These are phyloP conservation scores for Sporobolus alterniflorus DNA, from an alignment of 202 grass and related monocot species.

Conservation along the genomic window DNA sequence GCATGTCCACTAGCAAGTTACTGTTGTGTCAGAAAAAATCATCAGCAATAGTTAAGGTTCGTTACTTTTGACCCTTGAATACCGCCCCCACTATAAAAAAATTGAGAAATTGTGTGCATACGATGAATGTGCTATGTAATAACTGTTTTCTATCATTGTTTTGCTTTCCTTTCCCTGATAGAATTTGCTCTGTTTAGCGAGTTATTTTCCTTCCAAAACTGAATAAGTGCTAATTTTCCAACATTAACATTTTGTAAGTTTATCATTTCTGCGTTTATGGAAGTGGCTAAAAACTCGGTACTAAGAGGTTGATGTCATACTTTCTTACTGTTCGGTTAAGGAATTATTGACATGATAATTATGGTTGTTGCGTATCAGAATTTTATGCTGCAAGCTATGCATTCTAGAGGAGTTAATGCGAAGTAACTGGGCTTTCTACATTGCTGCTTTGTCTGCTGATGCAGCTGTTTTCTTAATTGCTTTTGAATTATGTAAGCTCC, in stretches of 20 bases:
- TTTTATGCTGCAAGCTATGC: not conserved
- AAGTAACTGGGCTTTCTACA: constrained; percentile 14
- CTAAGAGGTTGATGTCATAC: not conserved
- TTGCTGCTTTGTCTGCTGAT: not conserved
- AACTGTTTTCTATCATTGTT: not conserved
- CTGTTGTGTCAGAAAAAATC: constrained; percentile 35
- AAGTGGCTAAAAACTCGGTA: constrained; percentile 8
- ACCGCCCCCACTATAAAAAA: constrained; percentile 1
- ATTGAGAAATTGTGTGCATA: not conserved
- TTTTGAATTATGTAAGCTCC: not conserved
- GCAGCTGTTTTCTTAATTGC: not conserved
- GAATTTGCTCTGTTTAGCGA: not conserved
- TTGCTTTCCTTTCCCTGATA: not conserved
- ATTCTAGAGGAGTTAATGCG: not conserved
- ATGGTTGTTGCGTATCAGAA: not conserved
- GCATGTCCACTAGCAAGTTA: constrained; percentile 63
- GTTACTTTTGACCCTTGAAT: not conserved
- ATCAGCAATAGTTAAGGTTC: constrained; percentile 36
- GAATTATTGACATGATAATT: not conserved
- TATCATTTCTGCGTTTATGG: not conserved
- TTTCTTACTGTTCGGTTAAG: not conserved
- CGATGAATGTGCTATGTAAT: not conserved
- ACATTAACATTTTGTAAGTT: not conserved
- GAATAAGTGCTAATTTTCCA: not conserved
- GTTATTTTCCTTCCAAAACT: constrained; percentile 17